These are phyloP conservation scores for Novymonas esmeraldas DNA, from an alignment of 208 protist genomes.

Conservation along the genomic window DNA sequence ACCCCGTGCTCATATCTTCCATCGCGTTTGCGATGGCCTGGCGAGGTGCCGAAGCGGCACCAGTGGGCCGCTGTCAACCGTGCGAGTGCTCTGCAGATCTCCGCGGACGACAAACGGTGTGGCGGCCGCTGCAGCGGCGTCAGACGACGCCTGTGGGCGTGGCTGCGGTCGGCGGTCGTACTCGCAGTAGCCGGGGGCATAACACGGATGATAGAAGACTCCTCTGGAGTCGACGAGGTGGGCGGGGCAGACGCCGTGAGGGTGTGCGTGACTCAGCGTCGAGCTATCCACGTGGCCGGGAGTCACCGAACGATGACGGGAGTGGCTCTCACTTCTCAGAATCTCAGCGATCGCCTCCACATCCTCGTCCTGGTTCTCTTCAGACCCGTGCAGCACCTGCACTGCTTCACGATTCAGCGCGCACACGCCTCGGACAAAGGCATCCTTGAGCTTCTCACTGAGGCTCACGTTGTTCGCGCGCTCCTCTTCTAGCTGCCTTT, in stretches of 20 bases:
- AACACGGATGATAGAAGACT: slow-evolving; percentile 77
- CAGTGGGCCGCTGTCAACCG: slow-evolving; percentile 12
- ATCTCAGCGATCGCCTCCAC: slow-evolving; percentile 59
- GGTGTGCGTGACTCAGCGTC: neutral
- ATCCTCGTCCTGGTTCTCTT: slow-evolving; percentile 38
- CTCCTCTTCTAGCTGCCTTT: slow-evolving; percentile 34
- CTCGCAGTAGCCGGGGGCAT: slow-evolving; percentile 41
- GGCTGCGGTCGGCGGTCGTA: slow-evolving; percentile 1
- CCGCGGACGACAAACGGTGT: slow-evolving; percentile 76
- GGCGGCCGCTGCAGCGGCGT: slow-evolving; percentile 14
- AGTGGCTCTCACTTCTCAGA: slow-evolving; percentile 33
- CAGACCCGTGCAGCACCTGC: slow-evolving; percentile 65
- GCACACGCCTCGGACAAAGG: slow-evolving; percentile 87
- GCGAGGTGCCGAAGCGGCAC: slow-evolving; percentile 10
- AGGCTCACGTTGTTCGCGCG: slow-evolving; percentile 42
- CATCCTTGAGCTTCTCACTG: slow-evolving; percentile 72
- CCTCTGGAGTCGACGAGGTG: slow-evolving; percentile 42
- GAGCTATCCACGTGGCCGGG: slow-evolving; percentile 8
- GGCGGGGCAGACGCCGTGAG: slow-evolving; percentile 44
- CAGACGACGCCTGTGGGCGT: slow-evolving; percentile 5
- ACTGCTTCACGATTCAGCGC: slow-evolving; percentile 92
- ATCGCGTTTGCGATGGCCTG: slow-evolving; percentile 13
- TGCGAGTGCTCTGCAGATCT: slow-evolving; percentile 28
- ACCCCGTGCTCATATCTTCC: slow-evolving; percentile 16
- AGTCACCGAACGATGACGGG: slow-evolving; percentile 2